Evolutionary conservation across 2,329 filamentous ascomycete genomes (phyloP).

Genomic region (Alternaria rosae): DNA sequence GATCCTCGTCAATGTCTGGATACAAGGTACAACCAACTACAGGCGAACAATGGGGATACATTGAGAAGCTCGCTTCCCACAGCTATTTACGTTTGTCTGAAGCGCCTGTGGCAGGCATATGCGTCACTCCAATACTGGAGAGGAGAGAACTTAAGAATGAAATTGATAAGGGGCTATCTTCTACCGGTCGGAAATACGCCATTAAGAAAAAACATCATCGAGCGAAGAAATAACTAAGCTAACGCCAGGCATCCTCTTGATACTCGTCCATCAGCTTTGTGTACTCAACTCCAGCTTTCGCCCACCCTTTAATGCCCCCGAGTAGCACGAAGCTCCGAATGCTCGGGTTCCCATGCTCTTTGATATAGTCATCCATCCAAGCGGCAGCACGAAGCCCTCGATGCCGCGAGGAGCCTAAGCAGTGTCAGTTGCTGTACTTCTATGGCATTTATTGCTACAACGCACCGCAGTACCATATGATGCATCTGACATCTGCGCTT

Average conservation of each 20-base stretch:
- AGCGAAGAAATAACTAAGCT: not conserved
- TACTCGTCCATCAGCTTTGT: slow-evolving; percentile 59
- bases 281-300: slow-evolving; percentile 56
- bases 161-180: no score
- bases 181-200: no score
- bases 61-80: no score
- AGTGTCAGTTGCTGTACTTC: not conserved
- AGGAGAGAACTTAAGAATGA: no score
- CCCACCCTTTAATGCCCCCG: slow-evolving; percentile 65
- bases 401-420: slow-evolving; percentile 61
- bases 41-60: no score
- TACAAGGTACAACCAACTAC: no score
- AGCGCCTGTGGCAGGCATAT: no score
- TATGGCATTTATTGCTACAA: not conserved
- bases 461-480: slow-evolving; percentile 65
- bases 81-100: no score
- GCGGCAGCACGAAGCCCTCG: slow-evolving; percentile 61
- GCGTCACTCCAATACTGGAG: no score
- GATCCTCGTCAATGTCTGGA: no score
- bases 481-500: slow-evolving; percentile 57
- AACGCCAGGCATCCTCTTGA: slow-evolving; percentile 37
- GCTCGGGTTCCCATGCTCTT: slow-evolving; percentile 47
- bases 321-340: slow-evolving; percentile 60
- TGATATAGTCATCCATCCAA: slow-evolving; percentile 63
- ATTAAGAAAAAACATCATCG: no score